Conservation (phyloP, 1,284 basidiomycete species). For the Macrocystidia cucumis region DNA sequence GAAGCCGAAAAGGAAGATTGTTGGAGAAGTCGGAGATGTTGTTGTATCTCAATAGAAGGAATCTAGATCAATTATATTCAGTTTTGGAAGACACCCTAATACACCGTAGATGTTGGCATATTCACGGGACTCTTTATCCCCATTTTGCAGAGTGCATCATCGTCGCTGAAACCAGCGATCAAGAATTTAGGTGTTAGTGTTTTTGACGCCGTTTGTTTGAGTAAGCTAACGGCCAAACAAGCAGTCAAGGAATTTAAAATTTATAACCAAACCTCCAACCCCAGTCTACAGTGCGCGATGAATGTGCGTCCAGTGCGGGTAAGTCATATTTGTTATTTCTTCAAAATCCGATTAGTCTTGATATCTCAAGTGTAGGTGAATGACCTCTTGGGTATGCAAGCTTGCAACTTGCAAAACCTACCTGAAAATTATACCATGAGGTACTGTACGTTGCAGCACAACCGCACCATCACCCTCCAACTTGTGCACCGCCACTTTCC, state of each 20-base stretch:
- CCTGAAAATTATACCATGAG: slow-evolving; percentile 94
- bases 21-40: slow-evolving; percentile 43
- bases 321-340: slow-evolving; percentile 13
- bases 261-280: no score
- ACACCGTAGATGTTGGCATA: no score
- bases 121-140: no score
- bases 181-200: no score
- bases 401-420: slow-evolving; percentile 88
- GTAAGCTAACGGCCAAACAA: no score
- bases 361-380: no score
- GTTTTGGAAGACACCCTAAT: no score
- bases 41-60: slow-evolving; percentile 28
- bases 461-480: background rate
- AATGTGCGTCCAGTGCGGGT: slow-evolving; percentile 54
- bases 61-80: background rate
- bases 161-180: no score
- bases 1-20: slow-evolving; percentile 33
- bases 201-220: no score
- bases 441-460: slow-evolving; percentile 57
- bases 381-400: slow-evolving; percentile 75
- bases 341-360: background rate
- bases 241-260: no score
- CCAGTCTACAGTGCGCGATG: no score
- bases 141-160: no score
- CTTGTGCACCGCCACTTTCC: slow-evolving; percentile 1